phyloP scores from a whole-genome alignment of 176 grass and related monocot genomes.

The Eremochloa ophiuroides region DNA sequence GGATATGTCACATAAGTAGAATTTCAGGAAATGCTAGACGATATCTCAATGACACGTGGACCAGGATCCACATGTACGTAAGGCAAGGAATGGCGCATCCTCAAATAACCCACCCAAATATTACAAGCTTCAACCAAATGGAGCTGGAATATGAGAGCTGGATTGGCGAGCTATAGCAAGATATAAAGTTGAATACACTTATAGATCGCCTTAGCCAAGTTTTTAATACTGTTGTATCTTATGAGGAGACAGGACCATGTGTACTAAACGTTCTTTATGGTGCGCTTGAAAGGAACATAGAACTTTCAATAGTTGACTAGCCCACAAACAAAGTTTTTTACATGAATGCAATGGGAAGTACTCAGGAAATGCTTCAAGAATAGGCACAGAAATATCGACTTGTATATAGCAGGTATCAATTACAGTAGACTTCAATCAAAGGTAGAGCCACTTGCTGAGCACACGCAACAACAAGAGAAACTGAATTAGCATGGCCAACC shows the following conservation, averaged over 20 bases:
- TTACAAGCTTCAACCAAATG: constrained; percentile 1
- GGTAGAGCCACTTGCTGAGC: background rate
- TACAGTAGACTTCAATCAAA: background rate
- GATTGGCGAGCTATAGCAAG: background rate
- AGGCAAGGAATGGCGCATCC: background rate
- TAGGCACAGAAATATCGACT: background rate
- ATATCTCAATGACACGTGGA: background rate
- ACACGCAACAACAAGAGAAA: constrained; percentile 17
- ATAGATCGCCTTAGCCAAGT: background rate
- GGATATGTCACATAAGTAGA: background rate
- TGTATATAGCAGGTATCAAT: background rate
- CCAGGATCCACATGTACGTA: background rate
- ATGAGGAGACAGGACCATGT: constrained; percentile 10
- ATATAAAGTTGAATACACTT: constrained; percentile 15
- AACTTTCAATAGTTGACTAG: constrained; percentile 19
- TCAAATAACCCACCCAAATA: background rate
- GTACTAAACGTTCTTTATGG: background rate
- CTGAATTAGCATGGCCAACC: constrained; percentile 41
- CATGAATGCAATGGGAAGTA: background rate
- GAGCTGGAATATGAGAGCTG: constrained; percentile 5
- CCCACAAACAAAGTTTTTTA: background rate
- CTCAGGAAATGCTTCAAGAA: background rate
- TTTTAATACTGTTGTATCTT: background rate
- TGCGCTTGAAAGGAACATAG: constrained; percentile 16
- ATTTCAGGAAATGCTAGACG: background rate